Conservation (phyloP, 1,139 yeast genomes). For the Meyerozyma smithsonii region DNA sequence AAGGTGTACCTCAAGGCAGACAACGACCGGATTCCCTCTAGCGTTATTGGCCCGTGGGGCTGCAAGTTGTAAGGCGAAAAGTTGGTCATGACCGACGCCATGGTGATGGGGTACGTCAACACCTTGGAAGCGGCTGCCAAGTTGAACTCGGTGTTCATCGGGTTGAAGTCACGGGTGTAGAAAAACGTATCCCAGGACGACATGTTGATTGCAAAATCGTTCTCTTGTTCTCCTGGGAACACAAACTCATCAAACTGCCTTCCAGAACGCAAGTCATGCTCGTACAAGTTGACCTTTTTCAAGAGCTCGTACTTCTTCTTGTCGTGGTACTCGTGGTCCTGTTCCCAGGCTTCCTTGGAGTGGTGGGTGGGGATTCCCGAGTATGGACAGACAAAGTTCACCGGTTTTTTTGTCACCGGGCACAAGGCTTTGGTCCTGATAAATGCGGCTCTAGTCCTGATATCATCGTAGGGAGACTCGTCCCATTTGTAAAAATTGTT, state of each 20-base stretch:
- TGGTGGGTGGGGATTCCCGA: constrained; percentile 98
- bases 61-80: constrained; percentile 76
- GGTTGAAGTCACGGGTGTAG: constrained; percentile 87
- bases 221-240: constrained; percentile 78
- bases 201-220: constrained; percentile 74
- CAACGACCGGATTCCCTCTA: constrained; percentile 88
- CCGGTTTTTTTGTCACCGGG: constrained; percentile 81
- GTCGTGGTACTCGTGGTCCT: constrained; percentile 68
- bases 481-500: constrained; percentile 79
- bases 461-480: constrained; percentile 81
- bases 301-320: constrained; percentile 64
- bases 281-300: constrained; percentile 85
- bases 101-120: constrained; percentile 87
- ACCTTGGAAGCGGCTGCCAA: constrained; percentile 93
- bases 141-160: constrained; percentile 96
- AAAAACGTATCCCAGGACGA: constrained; percentile 89
- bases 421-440: constrained; percentile 86
- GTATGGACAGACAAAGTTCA: constrained; percentile 82
- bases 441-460: constrained; percentile 86
- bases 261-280: constrained; percentile 91
- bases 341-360: constrained; percentile 82
- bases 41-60: constrained; percentile 83
- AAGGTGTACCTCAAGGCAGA: constrained; percentile 89
- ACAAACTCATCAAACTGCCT: constrained; percentile 93
- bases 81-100: constrained; percentile 78